A percentile compares a stretch with the other conserved stretches of the same genome.
Evolutionary conservation across 495 filamentous ascomycete genomes (phyloP).

Genomic region (Aspergillus olivimuriae): DNA sequence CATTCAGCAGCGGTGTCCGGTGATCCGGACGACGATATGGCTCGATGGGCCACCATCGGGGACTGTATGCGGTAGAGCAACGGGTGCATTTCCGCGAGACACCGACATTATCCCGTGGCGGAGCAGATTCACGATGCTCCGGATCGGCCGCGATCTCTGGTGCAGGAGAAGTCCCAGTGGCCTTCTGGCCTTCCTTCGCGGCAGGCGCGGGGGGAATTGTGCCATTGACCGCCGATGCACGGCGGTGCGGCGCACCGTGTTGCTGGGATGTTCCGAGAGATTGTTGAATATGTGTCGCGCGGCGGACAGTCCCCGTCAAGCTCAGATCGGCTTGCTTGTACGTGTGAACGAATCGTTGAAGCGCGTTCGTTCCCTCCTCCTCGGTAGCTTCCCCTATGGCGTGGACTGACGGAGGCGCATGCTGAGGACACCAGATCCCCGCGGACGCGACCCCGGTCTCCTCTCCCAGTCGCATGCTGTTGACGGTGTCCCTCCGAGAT

Average conservation of each 20-base stretch:
- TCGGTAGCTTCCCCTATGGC: slow-evolving; percentile 67
- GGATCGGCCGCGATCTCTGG: slow-evolving; percentile 34
- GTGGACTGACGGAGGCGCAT: slow-evolving; percentile 68
- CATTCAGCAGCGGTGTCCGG: slow-evolving; percentile 28
- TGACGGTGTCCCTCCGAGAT: slow-evolving; percentile 69
- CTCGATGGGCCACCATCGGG: slow-evolving; percentile 38
- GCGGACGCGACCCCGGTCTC: slow-evolving; percentile 74
- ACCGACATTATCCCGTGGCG: slow-evolving; percentile 10
- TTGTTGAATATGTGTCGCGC: slow-evolving; percentile 63
- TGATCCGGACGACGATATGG: slow-evolving; percentile 15
- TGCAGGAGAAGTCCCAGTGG: slow-evolving; percentile 13
- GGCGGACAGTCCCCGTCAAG: slow-evolving; percentile 84
- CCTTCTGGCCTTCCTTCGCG: slow-evolving; percentile 27
- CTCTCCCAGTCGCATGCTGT: slow-evolving; percentile 64
- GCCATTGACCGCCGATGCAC: slow-evolving; percentile 34
- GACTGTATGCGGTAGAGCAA: slow-evolving; percentile 35
- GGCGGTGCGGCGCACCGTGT: slow-evolving; percentile 23
- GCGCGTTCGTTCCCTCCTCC: slow-evolving; percentile 53
- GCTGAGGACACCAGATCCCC: slow-evolving; percentile 85
- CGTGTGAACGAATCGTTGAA: slow-evolving; percentile 78
- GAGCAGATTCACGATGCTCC: slow-evolving; percentile 17
- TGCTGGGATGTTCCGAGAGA: slow-evolving; percentile 33
- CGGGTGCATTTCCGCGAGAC: slow-evolving; percentile 30
- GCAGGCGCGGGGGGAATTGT: slow-evolving; percentile 14
- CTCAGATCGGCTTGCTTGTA: slow-evolving; percentile 93